Base-by-base conservation (phyloP, 768 basidiomycete species). In the Dacryopinax primogenitus region DNA sequence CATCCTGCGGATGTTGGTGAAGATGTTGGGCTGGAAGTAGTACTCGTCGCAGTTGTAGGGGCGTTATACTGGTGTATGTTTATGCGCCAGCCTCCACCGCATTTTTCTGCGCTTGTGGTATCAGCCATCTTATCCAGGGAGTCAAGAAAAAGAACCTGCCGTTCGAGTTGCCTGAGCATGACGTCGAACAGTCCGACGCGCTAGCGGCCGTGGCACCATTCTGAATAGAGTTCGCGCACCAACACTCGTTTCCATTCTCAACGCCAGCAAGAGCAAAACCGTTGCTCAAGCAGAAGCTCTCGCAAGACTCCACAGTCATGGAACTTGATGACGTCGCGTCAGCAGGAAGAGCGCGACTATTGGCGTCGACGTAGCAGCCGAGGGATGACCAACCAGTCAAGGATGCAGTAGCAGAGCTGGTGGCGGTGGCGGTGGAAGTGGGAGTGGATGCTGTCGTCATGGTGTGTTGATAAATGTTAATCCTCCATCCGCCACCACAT, bases 221-320 rank as follows among this genome's bases (percentile, higher is more conserved):
- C 37, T 67, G 41, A 21, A 70, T 62, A 13, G 62, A 32, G 34
- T 67, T 63, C 34, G 68, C 69, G 58, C 71, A 72, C 67, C 66
- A 71, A 62, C 71, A 70, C 51, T 72, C 67, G 28, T 51, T 44
- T 35, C 68, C 63, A 67, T 71, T 71, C 67, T 73, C 71, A 30
- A 73, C 30, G 37, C 71, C 72, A 26, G 70, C 71, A 18, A 70
- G 63, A 16, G 65, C 64, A 67, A 62, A 69, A 0, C 71, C 70
- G 21, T 64, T 44, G 45, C 37, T 33, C 7, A 47, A 23, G 64
- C 72, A 73, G 67, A 45, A 69, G 63, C 63, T 23, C 45, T 68
- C 67, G 64, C 72, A 73, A 18, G 62, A 32, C 30, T 64, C 66
- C 11, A 37, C 63, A 26, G 70, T 72, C 70, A 72, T 69, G 18